Evolutionary conservation across 2,329 filamentous ascomycete species (phyloP).

Genomic region (Fusarium acutatum): DNA sequence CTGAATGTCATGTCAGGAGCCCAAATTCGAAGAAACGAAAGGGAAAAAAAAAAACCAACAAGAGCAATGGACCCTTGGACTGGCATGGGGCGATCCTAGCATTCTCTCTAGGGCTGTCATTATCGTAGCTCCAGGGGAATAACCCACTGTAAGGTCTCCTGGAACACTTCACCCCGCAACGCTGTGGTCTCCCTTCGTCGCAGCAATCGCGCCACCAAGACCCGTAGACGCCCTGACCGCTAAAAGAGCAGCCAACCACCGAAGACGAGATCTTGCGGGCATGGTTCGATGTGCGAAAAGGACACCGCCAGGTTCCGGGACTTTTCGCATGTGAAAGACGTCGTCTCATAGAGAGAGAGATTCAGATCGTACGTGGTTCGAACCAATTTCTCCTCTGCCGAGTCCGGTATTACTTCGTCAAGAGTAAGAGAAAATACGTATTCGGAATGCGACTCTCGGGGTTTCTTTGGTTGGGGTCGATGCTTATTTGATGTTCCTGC

Average conservation of each 20-base stretch:
- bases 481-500: constrained; percentile 14
- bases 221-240: constrained; percentile 32
- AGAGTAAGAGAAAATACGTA: constrained; percentile 1
- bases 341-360: background rate
- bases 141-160: constrained; percentile 20
- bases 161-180: constrained; percentile 31
- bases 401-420: constrained; percentile 31
- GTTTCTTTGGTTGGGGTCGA: background rate
- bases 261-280: background rate
- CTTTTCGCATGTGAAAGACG: constrained; percentile 31
- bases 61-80: constrained; percentile 10
- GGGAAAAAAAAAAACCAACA: background rate
- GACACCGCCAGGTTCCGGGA: constrained; percentile 34
- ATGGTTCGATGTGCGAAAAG: constrained; percentile 33
- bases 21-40: background rate
- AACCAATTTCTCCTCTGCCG: constrained; percentile 22
- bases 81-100: constrained; percentile 11
- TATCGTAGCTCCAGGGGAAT: constrained; percentile 6
- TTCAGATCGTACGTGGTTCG: constrained; percentile 28
- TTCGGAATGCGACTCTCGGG: constrained; percentile 3
- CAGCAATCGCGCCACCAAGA: constrained; percentile 29
- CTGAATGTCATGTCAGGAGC: constrained; percentile 20
- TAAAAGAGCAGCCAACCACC: constrained; percentile 25
- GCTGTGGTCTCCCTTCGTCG: background rate
- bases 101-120: constrained; percentile 8